phyloP scores from a whole-genome alignment of 345 rosid species.

The Sonneratia alba region DNA sequence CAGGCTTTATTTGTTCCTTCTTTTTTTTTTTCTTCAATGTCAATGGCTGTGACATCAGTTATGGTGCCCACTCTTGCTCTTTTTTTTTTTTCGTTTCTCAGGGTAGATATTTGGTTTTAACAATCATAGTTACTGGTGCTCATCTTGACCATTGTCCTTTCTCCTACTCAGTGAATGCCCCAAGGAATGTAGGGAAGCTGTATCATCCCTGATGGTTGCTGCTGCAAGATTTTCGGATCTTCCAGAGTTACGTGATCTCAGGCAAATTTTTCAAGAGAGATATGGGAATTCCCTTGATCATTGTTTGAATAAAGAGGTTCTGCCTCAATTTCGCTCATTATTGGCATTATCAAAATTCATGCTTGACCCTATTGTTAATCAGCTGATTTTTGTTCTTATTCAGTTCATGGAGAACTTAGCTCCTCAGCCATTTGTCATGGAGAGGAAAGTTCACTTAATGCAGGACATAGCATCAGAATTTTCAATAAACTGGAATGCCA shows the following conservation, averaged over 20 bases:
- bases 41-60: no score
- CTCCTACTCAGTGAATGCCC: conserved; percentile 63
- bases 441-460: conserved; percentile 64
- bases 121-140: background rate
- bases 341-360: background rate
- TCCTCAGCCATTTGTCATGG: conserved; percentile 41
- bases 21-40: no score
- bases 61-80: background rate
- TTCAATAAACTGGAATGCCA: conserved; percentile 70
- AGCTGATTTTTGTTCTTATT: conserved; percentile 10
- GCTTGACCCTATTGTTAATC: conserved; percentile 8
- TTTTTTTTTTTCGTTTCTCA: background rate
- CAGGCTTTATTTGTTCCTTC: no score
- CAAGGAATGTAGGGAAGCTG: conserved; percentile 71
- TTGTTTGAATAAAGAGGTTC: conserved; percentile 68
- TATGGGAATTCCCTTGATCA: conserved; percentile 58
- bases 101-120: background rate
- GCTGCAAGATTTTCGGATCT: conserved; percentile 91
- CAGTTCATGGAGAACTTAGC: conserved; percentile 63
- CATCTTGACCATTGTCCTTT: background rate
- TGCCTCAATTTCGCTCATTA: background rate
- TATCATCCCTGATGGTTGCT: conserved; percentile 80
- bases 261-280: conserved; percentile 73
- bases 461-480: conserved; percentile 67
- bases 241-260: conserved; percentile 82